These are phyloP conservation scores for Fomes fomentarius DNA, from an alignment of 1,284 basidiomycete genomes.

Conservation along the genomic window DNA sequence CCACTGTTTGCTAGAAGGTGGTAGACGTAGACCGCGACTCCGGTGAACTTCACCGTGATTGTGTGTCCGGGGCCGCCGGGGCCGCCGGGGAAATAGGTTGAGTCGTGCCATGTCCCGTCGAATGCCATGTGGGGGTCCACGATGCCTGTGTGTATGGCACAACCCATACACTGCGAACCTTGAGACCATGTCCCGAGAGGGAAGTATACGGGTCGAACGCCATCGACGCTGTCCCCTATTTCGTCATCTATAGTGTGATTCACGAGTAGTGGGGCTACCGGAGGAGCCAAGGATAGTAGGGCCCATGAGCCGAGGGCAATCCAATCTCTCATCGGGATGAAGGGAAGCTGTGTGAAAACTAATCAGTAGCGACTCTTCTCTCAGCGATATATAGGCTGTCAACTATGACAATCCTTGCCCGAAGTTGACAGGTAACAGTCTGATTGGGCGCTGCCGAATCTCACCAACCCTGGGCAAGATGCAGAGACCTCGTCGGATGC, in stretches of 20 bases:
- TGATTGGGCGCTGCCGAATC: too few relatives aligned
- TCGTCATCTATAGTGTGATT: slow-evolving; percentile 22
- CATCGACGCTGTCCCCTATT: slow-evolving; percentile 7
- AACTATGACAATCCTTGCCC: too few relatives aligned
- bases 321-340: too few relatives aligned
- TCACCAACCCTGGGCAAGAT: too few relatives aligned
- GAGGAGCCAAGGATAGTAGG: background rate
- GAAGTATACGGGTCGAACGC: slow-evolving; percentile 3
- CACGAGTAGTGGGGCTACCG: background rate
- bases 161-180: slow-evolving; percentile 3
- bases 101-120: slow-evolving; percentile 17
- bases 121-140: slow-evolving; percentile 1
- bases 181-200: slow-evolving; percentile 7
- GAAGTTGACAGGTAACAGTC: too few relatives aligned
- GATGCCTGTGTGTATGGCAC: background rate
- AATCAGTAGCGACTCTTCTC: too few relatives aligned
- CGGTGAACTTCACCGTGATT: slow-evolving; percentile 10
- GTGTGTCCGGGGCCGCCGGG: background rate
- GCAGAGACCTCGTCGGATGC: too few relatives aligned
- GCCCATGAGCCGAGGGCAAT: background rate
- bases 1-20: slow-evolving; percentile 10
- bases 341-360: too few relatives aligned
- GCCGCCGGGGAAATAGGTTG: background rate
- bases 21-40: slow-evolving; percentile 16
- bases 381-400: too few relatives aligned